phyloP scores from a whole-genome alignment of 306 rosid species.

The Spatholobus suberectus region DNA sequence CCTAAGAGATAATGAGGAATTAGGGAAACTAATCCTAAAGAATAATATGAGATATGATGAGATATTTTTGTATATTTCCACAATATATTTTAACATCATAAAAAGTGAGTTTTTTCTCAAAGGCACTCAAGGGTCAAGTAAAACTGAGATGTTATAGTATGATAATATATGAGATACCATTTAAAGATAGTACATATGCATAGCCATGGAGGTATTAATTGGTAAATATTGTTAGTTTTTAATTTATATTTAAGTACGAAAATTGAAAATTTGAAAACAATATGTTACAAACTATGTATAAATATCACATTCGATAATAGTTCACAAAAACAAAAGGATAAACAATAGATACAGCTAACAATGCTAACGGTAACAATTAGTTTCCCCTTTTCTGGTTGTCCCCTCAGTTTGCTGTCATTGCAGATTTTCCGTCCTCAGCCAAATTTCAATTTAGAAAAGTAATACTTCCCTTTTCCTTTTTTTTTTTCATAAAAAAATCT shows the following conservation, averaged over 20 bases:
- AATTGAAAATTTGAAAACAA: neutral
- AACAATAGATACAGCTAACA: neutral
- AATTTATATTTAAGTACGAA: neutral
- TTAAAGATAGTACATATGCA: neutral
- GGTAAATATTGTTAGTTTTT: neutral
- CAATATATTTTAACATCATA: neutral
- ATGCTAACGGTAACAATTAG: too few relatives aligned
- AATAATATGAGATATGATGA: too few relatives aligned
- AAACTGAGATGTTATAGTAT: neutral
- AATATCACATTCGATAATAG: neutral
- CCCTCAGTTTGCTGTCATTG: too few relatives aligned
- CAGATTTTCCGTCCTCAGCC: too few relatives aligned
- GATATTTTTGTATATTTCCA: neutral
- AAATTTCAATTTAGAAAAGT: too few relatives aligned
- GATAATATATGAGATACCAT: neutral
- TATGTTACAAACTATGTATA: neutral
- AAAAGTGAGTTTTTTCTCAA: constrained; percentile 5
- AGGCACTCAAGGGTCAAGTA: neutral
- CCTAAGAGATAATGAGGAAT: neutral
- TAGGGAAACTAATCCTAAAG: neutral
- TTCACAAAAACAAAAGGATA: neutral
- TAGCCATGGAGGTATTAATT: neutral
- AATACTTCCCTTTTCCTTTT: too few relatives aligned
- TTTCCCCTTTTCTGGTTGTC: too few relatives aligned
- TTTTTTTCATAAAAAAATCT: too few relatives aligned